Evolutionary conservation across 768 basidiomycete genomes (phyloP).

Genomic region (Boletales sp.): DNA sequence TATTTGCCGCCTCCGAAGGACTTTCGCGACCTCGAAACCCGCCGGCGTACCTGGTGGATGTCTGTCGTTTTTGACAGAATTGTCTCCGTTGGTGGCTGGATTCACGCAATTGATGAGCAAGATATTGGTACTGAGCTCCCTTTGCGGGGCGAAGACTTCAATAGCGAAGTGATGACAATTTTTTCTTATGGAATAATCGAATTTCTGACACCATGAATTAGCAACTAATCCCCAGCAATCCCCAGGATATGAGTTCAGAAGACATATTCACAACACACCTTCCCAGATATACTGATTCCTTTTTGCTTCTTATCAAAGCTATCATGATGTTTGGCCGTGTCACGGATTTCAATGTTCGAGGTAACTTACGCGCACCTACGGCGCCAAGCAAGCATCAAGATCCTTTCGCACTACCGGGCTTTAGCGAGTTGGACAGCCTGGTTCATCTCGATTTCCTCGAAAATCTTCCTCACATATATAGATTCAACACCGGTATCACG

Average conservation of each 20-base stretch:
- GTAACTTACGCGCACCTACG: constrained; percentile 62
- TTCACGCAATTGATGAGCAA: constrained; percentile 79
- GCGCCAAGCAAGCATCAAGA: constrained; percentile 70
- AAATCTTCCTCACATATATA: constrained; percentile 65
- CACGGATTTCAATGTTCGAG: constrained; percentile 80
- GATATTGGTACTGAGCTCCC: constrained; percentile 85
- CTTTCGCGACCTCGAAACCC: constrained; percentile 68
- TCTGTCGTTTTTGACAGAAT: constrained; percentile 84
- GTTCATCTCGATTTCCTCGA: constrained; percentile 65
- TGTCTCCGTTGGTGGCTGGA: constrained; percentile 78
- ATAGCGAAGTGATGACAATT: constrained; percentile 53
- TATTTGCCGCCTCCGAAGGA: constrained; percentile 81
- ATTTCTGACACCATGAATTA: constrained; percentile 27
- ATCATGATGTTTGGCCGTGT: constrained; percentile 84
- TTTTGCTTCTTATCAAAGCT: constrained; percentile 76
- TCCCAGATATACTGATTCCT: constrained; percentile 77
- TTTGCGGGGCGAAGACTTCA: constrained; percentile 70
- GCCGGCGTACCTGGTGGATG: constrained; percentile 91
- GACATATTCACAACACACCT: constrained; percentile 70
- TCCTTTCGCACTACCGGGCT: constrained; percentile 64
- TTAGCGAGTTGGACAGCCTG: constrained; percentile 66
- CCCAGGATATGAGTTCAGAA: constrained; percentile 63
- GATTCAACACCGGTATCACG: constrained; percentile 58
- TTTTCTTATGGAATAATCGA: background rate
- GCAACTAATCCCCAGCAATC: constrained; percentile 64